A percentile compares a stretch with the other conserved stretches of the same genome.
Evolutionary conservation across 1,139 yeast species (phyloP).

Genomic region (Scheffersomyces titani): DNA sequence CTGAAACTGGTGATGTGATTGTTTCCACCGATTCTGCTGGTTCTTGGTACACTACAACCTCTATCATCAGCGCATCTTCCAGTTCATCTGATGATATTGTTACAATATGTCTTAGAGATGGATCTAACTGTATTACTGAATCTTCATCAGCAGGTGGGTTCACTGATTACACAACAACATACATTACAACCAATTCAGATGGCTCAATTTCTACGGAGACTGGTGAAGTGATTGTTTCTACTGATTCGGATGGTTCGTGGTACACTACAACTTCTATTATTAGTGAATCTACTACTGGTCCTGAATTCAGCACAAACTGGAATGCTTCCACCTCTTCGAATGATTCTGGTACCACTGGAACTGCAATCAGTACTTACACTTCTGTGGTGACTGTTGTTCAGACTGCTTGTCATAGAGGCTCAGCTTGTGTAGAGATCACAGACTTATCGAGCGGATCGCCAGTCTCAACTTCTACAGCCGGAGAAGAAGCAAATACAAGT

Average conservation of each 20-base stretch:
- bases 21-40: conserved; percentile 11
- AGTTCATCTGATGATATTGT: too few relatives aligned
- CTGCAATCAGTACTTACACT: background rate
- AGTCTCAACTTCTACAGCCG: background rate
- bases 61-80: background rate
- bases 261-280: conserved; percentile 12
- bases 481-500: background rate
- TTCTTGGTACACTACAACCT: conserved; percentile 1
- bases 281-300: background rate
- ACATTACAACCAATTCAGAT: conserved; percentile 12
- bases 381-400: background rate
- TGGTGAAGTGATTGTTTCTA: conserved; percentile 14
- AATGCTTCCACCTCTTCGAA: background rate
- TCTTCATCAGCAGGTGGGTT: background rate
- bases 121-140: background rate
- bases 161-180: conserved; percentile 6
- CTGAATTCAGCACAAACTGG: background rate
- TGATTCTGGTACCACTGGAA: background rate
- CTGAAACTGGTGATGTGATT: conserved; percentile 12
- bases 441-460: background rate
- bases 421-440: background rate
- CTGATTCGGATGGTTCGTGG: conserved; percentile 11
- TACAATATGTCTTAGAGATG: background rate
- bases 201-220: conserved; percentile 14
- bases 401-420: background rate